Evolutionary conservation across 2,329 filamentous ascomycete genomes (phyloP).

Genomic region (Colletotrichum navitas): DNA sequence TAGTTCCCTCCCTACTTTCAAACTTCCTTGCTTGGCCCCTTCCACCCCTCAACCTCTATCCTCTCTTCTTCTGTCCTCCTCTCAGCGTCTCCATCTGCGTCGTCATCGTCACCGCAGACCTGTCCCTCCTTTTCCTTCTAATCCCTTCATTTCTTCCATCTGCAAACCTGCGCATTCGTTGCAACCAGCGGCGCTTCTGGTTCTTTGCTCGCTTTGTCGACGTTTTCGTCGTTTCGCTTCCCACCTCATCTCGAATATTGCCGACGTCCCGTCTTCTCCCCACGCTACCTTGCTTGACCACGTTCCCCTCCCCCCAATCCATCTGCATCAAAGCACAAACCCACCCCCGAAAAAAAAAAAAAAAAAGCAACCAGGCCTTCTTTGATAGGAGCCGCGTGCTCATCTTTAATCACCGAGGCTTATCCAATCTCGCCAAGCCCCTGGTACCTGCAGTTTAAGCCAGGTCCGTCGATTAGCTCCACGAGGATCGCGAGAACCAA

Average conservation of each 20-base stretch:
- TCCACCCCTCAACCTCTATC: neutral
- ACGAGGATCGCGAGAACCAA: constrained; percentile 6
- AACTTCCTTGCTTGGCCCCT: constrained; percentile 23
- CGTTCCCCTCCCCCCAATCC: neutral
- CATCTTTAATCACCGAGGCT: constrained; percentile 46
- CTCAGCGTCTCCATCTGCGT: constrained; percentile 4
- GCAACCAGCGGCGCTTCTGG: neutral
- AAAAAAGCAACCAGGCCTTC: constrained; percentile 44
- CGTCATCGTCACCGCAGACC: neutral
- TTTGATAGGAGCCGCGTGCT: constrained; percentile 54
- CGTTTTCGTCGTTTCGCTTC: constrained; percentile 29
- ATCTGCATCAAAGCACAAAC: constrained; percentile 3
- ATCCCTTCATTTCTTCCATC: constrained; percentile 7
- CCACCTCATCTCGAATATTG: constrained; percentile 1
- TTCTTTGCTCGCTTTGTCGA: constrained; percentile 12
- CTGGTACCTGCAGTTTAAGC: constrained; percentile 8
- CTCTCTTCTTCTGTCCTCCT: neutral
- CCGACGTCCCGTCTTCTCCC: neutral
- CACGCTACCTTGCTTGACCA: neutral
- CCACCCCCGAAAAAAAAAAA: constrained; percentile 39
- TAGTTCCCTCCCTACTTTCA: constrained; percentile 1
- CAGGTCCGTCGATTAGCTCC: constrained; percentile 27
- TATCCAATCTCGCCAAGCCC: constrained; percentile 40
- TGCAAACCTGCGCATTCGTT: constrained; percentile 6
- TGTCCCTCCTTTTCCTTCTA: constrained; percentile 8